These are phyloP conservation scores for Collybiopsis luxurians DNA, from an alignment of 768 basidiomycete species.

Conservation along the genomic window DNA sequence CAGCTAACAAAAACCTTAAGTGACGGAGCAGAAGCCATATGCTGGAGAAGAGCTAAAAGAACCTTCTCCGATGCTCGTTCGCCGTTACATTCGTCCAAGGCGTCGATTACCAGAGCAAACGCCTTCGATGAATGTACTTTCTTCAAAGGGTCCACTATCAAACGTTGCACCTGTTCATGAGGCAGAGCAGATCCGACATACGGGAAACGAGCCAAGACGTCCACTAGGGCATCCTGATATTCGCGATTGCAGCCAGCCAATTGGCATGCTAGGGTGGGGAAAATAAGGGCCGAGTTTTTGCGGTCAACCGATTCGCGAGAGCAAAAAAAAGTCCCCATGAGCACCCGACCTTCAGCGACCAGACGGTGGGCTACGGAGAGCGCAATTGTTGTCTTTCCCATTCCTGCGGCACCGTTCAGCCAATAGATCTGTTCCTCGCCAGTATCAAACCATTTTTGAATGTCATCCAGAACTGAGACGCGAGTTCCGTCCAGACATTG, in stretches of 20 bases:
- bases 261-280: conserved; percentile 6
- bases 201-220: not conserved
- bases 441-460: not conserved
- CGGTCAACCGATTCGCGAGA: conserved; percentile 8
- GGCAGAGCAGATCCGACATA: not conserved
- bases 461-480: not conserved
- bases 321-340: conserved; percentile 12
- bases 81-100: conserved; percentile 1
- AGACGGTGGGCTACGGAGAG: conserved; percentile 9
- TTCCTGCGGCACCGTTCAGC: conserved; percentile 13
- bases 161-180: not conserved
- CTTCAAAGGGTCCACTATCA: not conserved
- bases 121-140: not conserved
- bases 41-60: conserved; percentile 1
- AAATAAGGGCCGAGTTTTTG: not conserved
- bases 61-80: not conserved
- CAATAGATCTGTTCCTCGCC: conserved; percentile 9
- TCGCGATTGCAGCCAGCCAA: conserved; percentile 1
- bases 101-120: not conserved
- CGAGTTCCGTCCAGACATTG: not conserved
- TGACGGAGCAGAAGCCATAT: not conserved
- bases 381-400: conserved; percentile 14
- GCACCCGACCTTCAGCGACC: not conserved
- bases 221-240: not conserved
- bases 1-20: not conserved